Base-by-base conservation (phyloP, 225 moss, liverwort and hornwort genomes). In the Polytrichum formosum region DNA sequence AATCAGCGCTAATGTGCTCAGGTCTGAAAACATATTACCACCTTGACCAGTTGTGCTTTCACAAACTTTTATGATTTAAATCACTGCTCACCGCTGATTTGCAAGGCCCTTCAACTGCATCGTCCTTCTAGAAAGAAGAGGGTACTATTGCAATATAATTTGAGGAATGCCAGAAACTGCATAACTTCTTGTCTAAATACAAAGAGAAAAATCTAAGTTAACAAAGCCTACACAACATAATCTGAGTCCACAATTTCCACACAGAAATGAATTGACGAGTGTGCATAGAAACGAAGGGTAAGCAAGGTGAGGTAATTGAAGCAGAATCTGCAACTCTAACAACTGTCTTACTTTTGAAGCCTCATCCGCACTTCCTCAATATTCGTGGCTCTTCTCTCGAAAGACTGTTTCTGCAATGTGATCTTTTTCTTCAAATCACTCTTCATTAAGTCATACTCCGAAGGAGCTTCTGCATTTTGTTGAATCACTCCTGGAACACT, bases 281-380 rank as follows among this genome's bases (percentile, higher is more conserved):
- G 46, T 2, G 46, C 46, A 46, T 46, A 16, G 46, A 35, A 26
- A 46, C 46, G 4, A 46, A 46, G 46, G 46, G 46, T 46, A 13
- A 13, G 13, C 46, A 46, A 46, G 13, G 4, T 16, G 46, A 16
- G 46, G 46, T 46, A 46, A 61, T 22, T n/a, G 60, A 61, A n/a
- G 60, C 13, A 61, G 17, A 61, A 22, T n/a, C 2, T 61, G 46
- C 67, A 23, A 67, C 8, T 67, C 53, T 10, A 53, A 35, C 1
- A 18, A 67, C 16, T 53, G 9, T 26, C 21, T 27, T 26, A 85
- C 79, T 76, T 74, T 64, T 83, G 77, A 18, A 86, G 26, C 53
- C 73, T 83, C 33, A 75, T 73, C 26, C 86, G 83, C 26, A 54
- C 66, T 26, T 80, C 83, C 53, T 75, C 62, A 20, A 80, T 75